Percentiles rank a stretch among this genome's conserved stretches.
These are phyloP conservation scores for Sporobolomyces pararoseus DNA, from an alignment of 768 basidiomycete genomes.

Conservation along the genomic window DNA sequence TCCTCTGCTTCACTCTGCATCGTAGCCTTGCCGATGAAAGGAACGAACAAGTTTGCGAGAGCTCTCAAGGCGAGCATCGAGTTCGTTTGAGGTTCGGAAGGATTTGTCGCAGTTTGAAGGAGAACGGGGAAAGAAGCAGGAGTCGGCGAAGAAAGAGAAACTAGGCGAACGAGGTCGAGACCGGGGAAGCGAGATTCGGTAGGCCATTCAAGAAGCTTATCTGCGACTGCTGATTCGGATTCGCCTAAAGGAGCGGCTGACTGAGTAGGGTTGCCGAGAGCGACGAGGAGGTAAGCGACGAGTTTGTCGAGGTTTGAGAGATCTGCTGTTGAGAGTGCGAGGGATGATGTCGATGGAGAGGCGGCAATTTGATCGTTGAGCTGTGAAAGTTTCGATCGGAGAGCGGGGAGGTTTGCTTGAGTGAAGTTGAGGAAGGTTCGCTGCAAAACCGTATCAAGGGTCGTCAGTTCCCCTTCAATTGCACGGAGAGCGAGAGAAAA, in stretches of 20 bases:
- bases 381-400: constrained; percentile 75
- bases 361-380: constrained; percentile 54
- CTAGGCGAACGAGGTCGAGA: constrained; percentile 55
- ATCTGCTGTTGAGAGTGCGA: constrained; percentile 45
- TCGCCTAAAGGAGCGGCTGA: constrained; percentile 3
- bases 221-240: constrained; percentile 25
- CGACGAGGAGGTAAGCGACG: constrained; percentile 33
- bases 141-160: constrained; percentile 62
- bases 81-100: constrained; percentile 68
- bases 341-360: constrained; percentile 56
- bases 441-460: background rate
- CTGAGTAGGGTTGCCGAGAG: constrained; percentile 42
- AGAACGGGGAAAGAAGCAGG: constrained; percentile 55
- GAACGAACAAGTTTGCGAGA: constrained; percentile 68
- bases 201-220: constrained; percentile 39
- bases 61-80: constrained; percentile 72
- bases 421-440: constrained; percentile 65
- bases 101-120: constrained; percentile 50
- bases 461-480: background rate
- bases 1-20: constrained; percentile 42
- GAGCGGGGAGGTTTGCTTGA: constrained; percentile 72
- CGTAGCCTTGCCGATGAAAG: constrained; percentile 36
- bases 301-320: constrained; percentile 38
- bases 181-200: constrained; percentile 30
- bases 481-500: background rate